Conservation (phyloP, 805 yeast species). For the Kluyveromyces wickerhamii region DNA sequence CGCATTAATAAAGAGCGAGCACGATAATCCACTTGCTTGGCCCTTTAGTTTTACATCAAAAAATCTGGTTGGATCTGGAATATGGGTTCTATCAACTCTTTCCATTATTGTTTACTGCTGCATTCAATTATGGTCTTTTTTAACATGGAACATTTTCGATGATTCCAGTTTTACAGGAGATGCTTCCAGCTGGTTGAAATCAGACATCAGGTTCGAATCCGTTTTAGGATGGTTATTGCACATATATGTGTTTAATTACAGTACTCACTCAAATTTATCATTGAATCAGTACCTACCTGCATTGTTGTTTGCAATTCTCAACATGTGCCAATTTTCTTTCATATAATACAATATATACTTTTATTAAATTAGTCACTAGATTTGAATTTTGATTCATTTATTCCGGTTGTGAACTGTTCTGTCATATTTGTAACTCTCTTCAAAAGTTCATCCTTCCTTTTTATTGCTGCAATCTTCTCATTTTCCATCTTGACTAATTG, state of each 20-base stretch:
- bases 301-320: slow-evolving; percentile 15
- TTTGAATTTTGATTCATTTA: slow-evolving; percentile 9
- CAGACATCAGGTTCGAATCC: slow-evolving; percentile 14
- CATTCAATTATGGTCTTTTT: neutral
- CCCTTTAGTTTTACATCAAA: neutral
- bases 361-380: neutral
- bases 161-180: neutral
- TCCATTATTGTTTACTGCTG: neutral
- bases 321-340: slow-evolving; percentile 8
- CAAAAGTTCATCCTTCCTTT: slow-evolving; percentile 56
- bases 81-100: neutral
- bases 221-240: slow-evolving; percentile 25
- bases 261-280: slow-evolving; percentile 14
- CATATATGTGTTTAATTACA: slow-evolving; percentile 16
- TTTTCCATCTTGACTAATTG: slow-evolving; percentile 56
- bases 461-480: slow-evolving; percentile 47
- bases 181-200: neutral
- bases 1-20: neutral
- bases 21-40: neutral
- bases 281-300: slow-evolving; percentile 20
- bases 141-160: slow-evolving; percentile 2
- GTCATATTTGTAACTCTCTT: slow-evolving; percentile 61
- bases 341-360: neutral
- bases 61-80: neutral
- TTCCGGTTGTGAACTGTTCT: slow-evolving; percentile 35